A percentile compares a stretch with the other conserved stretches of the same genome.
These are phyloP conservation scores for Fraxinus americana DNA, from an alignment of 257 asterid genomes.

Conservation along the genomic window DNA sequence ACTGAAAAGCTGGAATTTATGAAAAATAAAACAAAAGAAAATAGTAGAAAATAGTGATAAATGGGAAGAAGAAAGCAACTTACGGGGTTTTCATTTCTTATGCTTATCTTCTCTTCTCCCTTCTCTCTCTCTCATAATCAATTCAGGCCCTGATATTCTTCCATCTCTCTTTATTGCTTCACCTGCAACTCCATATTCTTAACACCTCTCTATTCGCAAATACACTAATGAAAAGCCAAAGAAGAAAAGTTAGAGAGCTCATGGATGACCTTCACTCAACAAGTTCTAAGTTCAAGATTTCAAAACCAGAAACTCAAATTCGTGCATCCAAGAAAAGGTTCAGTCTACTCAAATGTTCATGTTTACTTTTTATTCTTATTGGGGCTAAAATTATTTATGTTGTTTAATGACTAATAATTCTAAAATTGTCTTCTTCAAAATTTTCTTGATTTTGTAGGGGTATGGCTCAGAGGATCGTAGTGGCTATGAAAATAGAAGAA, in stretches of 20 bases:
- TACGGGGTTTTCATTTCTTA: constrained; percentile 42
- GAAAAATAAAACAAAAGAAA: constrained; percentile 17
- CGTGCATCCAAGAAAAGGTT: constrained; percentile 59
- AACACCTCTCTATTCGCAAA: neutral
- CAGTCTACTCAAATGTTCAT: neutral
- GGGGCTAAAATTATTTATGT: too few relatives aligned
- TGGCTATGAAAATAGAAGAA: constrained; percentile 53
- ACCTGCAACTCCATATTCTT: constrained; percentile 25
- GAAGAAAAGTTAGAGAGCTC: neutral
- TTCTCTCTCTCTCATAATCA: constrained; percentile 42
- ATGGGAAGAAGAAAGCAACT: constrained; percentile 40
- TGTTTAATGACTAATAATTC: neutral
- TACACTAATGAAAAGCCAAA: constrained; percentile 2
- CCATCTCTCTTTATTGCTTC: constrained; percentile 33
- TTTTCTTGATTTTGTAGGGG: constrained; percentile 40
- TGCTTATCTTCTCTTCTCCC: constrained; percentile 25
- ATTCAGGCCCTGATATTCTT: constrained; percentile 29
- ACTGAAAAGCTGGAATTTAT: constrained; percentile 25
- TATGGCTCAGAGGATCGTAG: constrained; percentile 50
- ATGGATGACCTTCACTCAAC: constrained; percentile 34
- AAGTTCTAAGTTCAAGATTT: constrained; percentile 18
- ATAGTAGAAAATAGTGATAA: constrained; percentile 25
- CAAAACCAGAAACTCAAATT: constrained; percentile 31
- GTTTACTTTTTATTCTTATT: too few relatives aligned
- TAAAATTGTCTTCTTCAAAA: neutral